Base-by-base conservation (phyloP, 2,329 filamentous ascomycete species). In the Nigrospora osmanthi region DNA sequence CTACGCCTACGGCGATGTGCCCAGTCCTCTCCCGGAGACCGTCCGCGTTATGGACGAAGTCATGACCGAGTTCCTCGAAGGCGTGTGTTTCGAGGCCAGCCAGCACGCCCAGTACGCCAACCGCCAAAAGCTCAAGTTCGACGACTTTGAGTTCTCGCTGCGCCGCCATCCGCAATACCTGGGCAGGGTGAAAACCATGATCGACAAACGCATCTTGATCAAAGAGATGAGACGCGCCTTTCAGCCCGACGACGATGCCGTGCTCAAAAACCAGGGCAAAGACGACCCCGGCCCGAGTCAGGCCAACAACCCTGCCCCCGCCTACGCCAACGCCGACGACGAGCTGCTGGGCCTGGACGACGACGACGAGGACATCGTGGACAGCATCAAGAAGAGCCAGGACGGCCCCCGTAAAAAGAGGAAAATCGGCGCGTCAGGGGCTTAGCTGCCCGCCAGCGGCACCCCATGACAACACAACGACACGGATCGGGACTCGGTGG, bases 81-180 rank as follows among this genome's bases (percentile, higher is more conserved):
- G 93, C 63, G 83, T 93, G 44, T 91, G 87, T 67, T 93, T 95
- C 70, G 85, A 89, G 60, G 91, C 93, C 4, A 88, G 89, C 5
- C 81, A 87, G 38, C 83, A 85, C 43, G 93, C 93, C 1, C 83
- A 87, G 63, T 88, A 95, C 65, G 83, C 87, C 3, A 85, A 89
- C 1, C 86, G 93, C 2, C 88, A 95, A 58, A 98, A 98, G 69
- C 89, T 98, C 68, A 98, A 98, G 65, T 87, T 95, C 58, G 91
- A 96, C 59, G 93, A 98, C 66, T 95, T 98, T 69, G 89, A 94
- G 59, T 98, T 95, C 66, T 89, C 89, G 35, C 80, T 97, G 54
- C 80, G 93, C 31, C 81, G 86, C 52, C 94, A 97, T 58, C 83
- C 87, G 10, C 73, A 79, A 47, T 94, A 95, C 62, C 73, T 97